Percentiles rank a stretch among this genome's conserved stretches.
Conservation (phyloP, 768 basidiomycete genomes). For the Russula compacta region DNA sequence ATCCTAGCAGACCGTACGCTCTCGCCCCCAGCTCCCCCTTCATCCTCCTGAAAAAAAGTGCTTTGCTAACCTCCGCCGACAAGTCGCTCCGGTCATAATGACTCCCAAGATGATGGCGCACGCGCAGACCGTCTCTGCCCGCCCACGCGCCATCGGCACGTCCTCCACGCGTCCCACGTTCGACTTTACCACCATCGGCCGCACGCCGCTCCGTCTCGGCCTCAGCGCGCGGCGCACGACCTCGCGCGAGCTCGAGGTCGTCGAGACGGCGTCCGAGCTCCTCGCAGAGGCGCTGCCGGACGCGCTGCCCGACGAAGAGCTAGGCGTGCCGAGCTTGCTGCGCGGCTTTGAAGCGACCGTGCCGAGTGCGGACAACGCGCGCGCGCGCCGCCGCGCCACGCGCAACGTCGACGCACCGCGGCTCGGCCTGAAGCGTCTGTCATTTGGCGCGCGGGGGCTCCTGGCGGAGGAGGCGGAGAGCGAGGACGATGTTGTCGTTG, state of each 20-base stretch:
- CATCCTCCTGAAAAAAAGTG: neutral
- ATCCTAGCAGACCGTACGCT: slow-evolving; percentile 69
- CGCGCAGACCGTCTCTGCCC: slow-evolving; percentile 57
- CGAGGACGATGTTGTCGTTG: slow-evolving; percentile 67
- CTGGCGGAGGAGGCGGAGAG: slow-evolving; percentile 52
- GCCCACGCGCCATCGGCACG: slow-evolving; percentile 30
- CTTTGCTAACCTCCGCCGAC: slow-evolving; percentile 1
- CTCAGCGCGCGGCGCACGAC: slow-evolving; percentile 61
- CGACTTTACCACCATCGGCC: slow-evolving; percentile 72
- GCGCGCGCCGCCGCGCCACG: slow-evolving; percentile 66
- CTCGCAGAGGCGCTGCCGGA: slow-evolving; percentile 66
- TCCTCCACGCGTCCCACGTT: slow-evolving; percentile 33
- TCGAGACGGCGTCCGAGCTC: slow-evolving; percentile 73
- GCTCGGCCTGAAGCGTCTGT: slow-evolving; percentile 71
- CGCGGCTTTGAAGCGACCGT: slow-evolving; percentile 94
- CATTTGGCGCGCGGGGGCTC: slow-evolving; percentile 70
- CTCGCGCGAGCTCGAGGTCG: slow-evolving; percentile 75
- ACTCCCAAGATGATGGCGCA: slow-evolving; percentile 74
- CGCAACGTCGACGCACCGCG: slow-evolving; percentile 69
- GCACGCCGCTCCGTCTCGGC: slow-evolving; percentile 64
- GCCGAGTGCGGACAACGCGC: slow-evolving; percentile 76
- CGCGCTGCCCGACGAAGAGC: slow-evolving; percentile 65
- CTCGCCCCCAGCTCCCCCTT: neutral
- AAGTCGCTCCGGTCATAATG: slow-evolving; percentile 86
- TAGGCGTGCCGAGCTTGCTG: slow-evolving; percentile 68